phyloP scores from a whole-genome alignment of 495 filamentous ascomycete genomes.

The Tuber melanosporum region DNA sequence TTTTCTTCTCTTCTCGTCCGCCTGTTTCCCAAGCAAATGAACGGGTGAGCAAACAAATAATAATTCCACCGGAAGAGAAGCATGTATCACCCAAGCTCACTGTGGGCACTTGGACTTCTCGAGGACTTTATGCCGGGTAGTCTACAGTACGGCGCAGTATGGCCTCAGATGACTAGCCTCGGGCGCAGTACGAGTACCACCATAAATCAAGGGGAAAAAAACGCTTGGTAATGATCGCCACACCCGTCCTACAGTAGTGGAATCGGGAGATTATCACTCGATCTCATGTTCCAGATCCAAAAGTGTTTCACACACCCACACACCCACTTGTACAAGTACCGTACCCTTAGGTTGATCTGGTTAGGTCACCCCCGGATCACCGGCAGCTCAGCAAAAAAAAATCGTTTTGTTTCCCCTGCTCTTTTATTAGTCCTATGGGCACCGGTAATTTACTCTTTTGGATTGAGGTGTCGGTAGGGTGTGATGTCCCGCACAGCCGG shows the following conservation, averaged over 20 bases:
- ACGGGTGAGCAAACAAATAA: background rate
- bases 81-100: background rate
- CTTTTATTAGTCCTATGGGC: too few relatives aligned
- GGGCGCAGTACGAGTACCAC: background rate
- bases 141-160: background rate
- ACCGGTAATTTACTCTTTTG: background rate
- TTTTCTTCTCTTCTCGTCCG: background rate
- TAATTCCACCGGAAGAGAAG: background rate
- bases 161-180: background rate
- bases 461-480: background rate
- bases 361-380: background rate
- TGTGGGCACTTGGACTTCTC: background rate
- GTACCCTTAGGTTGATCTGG: background rate
- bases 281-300: background rate
- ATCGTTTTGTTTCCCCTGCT: too few relatives aligned
- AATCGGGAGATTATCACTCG: background rate
- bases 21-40: background rate
- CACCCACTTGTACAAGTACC: background rate
- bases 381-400: background rate
- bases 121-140: background rate
- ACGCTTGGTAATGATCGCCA: background rate
- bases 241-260: background rate
- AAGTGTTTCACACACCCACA: conserved; percentile 2
- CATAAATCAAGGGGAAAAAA: too few relatives aligned
- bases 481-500: background rate